These are phyloP conservation scores for Neurospora terricola DNA, from an alignment of 495 filamentous ascomycete genomes.

Conservation along the genomic window DNA sequence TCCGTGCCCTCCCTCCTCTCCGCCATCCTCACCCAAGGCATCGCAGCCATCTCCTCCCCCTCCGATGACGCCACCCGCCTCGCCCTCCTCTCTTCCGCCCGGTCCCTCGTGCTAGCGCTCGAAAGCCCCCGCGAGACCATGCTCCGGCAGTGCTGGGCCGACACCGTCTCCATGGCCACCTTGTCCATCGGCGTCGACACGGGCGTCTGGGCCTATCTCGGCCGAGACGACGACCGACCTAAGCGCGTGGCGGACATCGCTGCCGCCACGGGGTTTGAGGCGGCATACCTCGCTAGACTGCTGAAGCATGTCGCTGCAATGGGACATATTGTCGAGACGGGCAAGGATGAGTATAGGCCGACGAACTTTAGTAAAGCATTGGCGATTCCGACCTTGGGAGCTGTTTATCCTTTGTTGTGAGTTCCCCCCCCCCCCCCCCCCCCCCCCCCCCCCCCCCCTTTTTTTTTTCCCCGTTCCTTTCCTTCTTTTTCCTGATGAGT, in stretches of 20 bases:
- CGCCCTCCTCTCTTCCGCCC: conserved; percentile 7
- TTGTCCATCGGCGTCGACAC: conserved; percentile 1
- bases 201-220: background rate
- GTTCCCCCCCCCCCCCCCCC: too few species aligned
- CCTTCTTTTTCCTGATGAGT: too few species aligned
- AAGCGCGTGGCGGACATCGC: background rate
- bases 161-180: background rate
- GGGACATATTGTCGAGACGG: conserved; percentile 32
- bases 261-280: background rate
- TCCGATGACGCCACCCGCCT: background rate
- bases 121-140: conserved; percentile 26
- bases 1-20: background rate
- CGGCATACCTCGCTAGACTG: conserved; percentile 11
- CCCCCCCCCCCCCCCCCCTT: too few species aligned
- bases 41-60: background rate
- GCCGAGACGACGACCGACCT: too few species aligned
- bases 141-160: conserved; percentile 21
- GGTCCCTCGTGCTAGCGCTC: conserved; percentile 9
- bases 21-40: background rate
- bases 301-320: conserved; percentile 37
- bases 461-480: too few species aligned
- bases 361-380: conserved; percentile 32
- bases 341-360: conserved; percentile 29
- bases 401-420: conserved; percentile 15
- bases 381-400: conserved; percentile 17